Evolutionary conservation across 2,329 filamentous ascomycete species (phyloP).

Genomic region (Scytalidium lignicola): DNA sequence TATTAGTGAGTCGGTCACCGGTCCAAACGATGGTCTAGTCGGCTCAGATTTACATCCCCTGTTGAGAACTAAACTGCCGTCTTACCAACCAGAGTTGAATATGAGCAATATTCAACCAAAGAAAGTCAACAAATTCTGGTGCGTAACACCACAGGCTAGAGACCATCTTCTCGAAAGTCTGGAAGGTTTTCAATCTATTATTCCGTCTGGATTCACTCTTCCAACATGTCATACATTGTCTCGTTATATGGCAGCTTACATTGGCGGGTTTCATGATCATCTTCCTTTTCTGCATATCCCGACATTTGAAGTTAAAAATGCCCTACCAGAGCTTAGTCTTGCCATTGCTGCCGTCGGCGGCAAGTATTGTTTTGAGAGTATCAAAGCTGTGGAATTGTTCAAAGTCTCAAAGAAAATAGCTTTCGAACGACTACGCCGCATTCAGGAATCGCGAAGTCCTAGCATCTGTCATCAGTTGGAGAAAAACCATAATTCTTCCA

Average conservation of each 20-base stretch:
- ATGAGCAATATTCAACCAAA: neutral
- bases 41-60: neutral
- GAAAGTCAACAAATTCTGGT: conserved; percentile 17
- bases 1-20: no score
- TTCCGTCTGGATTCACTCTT: conserved; percentile 59
- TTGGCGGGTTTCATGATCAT: conserved; percentile 59
- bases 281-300: conserved; percentile 63
- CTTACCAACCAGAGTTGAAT: neutral
- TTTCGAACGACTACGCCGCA: conserved; percentile 46
- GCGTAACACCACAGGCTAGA: conserved; percentile 50
- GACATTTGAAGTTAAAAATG: conserved; percentile 55
- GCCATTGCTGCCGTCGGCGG: conserved; percentile 66
- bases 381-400: conserved; percentile 55
- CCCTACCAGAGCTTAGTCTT: conserved; percentile 62
- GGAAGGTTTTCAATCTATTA: conserved; percentile 54
- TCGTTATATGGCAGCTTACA: conserved; percentile 65
- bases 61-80: neutral
- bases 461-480: no score
- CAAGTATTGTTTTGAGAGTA: conserved; percentile 58
- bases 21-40: no score
- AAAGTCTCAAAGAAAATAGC: conserved; percentile 55
- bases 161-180: conserved; percentile 52
- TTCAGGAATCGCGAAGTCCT: neutral
- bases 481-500: no score
- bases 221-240: conserved; percentile 66